Base-by-base conservation (phyloP, 306 rosid genomes). In the Phaseolus lunatus region DNA sequence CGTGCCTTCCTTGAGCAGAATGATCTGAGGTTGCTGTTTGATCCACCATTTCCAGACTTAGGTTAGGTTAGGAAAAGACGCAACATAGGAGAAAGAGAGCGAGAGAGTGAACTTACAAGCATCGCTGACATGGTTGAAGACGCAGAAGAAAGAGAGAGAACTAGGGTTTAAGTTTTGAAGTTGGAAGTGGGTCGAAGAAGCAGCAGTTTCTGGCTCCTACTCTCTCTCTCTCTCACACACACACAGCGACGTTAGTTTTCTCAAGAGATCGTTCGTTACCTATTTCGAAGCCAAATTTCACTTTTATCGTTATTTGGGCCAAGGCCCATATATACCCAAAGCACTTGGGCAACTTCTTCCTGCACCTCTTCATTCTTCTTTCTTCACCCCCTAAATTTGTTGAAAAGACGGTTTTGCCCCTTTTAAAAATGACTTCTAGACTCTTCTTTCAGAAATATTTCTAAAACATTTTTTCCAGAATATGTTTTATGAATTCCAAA, bases 21-120 rank as follows among this genome's bases (percentile, higher is more conserved):
- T 92, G 92, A 95, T 95, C 92, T 92, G 97, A 35, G 98, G 98
- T 95, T 95, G 97, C 98, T 95, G 97, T 80, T 83, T 62, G 27
- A 26, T 70, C 68, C 19, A 86, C 70, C 83, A 84, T 80, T 83
- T 84, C n/a, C 82, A 81, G 45, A 58, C 65, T 78, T 70, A 78
- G 77, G 76, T 57, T 49, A 15, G 64, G 52, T 77, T 15, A 70
- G 37, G 11, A 15, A 26, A 43, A 24, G 26, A 10, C 10, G 50
- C 0, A n/a, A 72, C 37, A 52, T 18, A 76, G 22, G 5, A 4
- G 4, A 72, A 37, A 45, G 35, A 41, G 52, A 67, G 66, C 56
- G 62, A 64, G 68, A 71, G 44, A 74, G 39, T 70, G 15, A 33
- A 72, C 39, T 27, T 87, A 93, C 98, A 91, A 93, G 73, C 98